Base-by-base conservation (phyloP, 257 asterid genomes). In the Nyctanthes arbortristis region DNA sequence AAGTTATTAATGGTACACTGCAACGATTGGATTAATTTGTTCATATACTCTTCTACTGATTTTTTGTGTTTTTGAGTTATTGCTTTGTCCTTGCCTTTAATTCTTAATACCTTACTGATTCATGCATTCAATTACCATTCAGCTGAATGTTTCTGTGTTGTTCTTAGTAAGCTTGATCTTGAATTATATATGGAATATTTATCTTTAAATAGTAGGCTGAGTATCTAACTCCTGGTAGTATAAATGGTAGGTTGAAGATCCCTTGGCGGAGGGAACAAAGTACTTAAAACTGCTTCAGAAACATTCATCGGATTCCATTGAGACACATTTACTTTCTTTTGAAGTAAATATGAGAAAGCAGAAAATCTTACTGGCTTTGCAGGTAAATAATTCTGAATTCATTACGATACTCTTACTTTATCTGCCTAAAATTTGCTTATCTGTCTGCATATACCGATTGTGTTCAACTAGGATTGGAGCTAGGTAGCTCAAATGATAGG, bases 271-370 rank as follows among this genome's bases (percentile, higher is more conserved):
- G 85, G 98, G 97, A 62, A 90, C 98, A 16, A 93, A 87, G 81
- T 91, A 87, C 86, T 82, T 89, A 88, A 91, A 87, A 84, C 89
- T 88, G 56, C 97, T 91, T 49, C 98, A 90, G 87, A 85, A 85
- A 78, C 95, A 90, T 70, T 93, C 98, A 56, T 78, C 94, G 73
- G 87, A 93, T 68, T 79, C 73, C 73, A 75, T 89, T 89, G 95
- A 88, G 81, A 91, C 99, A 9, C 97, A 94, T 79, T 75, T 89
- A 58, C 87, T 91, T 54, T 89, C 96, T 52, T 93, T 90, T 75
- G 96, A 91, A 90, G 96, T 91, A 73, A 83, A 93, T 71, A 84
- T 84, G 88, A 87, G 98, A 84, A 91, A 78, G 79, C 84, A 87
- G 80, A 93, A 85, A 80, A 85, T 79, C 39, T 77, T 93, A 69